phyloP scores from a whole-genome alignment of 768 basidiomycete species.

The Naganishia antarctica region DNA sequence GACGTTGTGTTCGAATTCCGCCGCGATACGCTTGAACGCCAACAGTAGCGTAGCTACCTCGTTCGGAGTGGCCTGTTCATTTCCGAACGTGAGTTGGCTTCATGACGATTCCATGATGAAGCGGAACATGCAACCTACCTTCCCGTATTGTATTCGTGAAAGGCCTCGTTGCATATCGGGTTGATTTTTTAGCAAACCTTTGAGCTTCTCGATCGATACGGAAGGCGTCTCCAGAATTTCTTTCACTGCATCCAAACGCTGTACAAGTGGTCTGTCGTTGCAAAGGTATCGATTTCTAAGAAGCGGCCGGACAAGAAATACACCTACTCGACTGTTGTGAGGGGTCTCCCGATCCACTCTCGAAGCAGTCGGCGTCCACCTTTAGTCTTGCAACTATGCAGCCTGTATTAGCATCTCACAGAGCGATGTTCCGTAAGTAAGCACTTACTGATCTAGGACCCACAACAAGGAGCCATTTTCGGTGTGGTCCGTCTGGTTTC shows the following conservation, averaged over 20 bases:
- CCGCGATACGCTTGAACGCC: constrained; percentile 67
- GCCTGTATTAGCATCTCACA: neutral
- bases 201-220: constrained; percentile 62
- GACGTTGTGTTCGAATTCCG: constrained; percentile 58
- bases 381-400: constrained; percentile 71
- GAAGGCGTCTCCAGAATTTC: constrained; percentile 65
- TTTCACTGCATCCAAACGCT: constrained; percentile 75
- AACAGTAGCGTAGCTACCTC: constrained; percentile 72
- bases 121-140: constrained; percentile 54
- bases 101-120: too few relatives aligned
- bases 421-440: neutral
- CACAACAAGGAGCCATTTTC: constrained; percentile 72
- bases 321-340: constrained; percentile 44
- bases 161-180: constrained; percentile 84
- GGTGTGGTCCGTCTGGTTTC: constrained; percentile 76
- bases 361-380: constrained; percentile 71
- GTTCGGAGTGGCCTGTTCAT: constrained; percentile 62
- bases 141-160: constrained; percentile 82
- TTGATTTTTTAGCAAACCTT: constrained; percentile 60
- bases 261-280: constrained; percentile 68
- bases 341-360: constrained; percentile 79
- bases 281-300: neutral
- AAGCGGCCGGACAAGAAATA: too few relatives aligned
- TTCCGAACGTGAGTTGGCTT: neutral
- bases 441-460: constrained; percentile 61